phyloP scores from a whole-genome alignment of 306 rosid species.

The Vigna mungo region DNA sequence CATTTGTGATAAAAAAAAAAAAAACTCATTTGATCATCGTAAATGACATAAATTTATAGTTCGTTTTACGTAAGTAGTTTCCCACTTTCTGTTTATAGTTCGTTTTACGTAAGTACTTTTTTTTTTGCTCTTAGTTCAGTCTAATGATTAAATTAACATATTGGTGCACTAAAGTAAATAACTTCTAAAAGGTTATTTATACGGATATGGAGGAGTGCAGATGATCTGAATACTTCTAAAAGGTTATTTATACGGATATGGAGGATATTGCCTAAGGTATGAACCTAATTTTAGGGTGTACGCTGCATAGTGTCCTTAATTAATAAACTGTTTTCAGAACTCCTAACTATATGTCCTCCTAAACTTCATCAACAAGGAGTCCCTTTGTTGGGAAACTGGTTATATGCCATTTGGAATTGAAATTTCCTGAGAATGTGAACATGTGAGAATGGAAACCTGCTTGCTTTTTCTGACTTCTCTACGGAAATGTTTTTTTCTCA shows the following conservation, averaged over 20 bases:
- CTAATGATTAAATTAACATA: not conserved
- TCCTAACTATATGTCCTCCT: not conserved
- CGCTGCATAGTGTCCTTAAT: not conserved
- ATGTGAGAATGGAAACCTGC: slow-evolving; percentile 3
- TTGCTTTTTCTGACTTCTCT: slow-evolving; percentile 3
- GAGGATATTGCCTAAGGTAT: too few species aligned
- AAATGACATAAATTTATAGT: slow-evolving; percentile 17
- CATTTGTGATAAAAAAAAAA: slow-evolving; percentile 13
- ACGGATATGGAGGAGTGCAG: slow-evolving; percentile 27
- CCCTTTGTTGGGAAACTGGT: slow-evolving; percentile 2
- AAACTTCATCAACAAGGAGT: slow-evolving; percentile 30
- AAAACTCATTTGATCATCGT: slow-evolving; percentile 1
- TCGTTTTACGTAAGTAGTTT: slow-evolving; percentile 9
- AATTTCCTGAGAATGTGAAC: not conserved
- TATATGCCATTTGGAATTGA: slow-evolving; percentile 17
- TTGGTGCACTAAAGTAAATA: slow-evolving; percentile 29
- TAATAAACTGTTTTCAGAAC: slow-evolving; percentile 4
- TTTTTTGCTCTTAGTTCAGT: not conserved
- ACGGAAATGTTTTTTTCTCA: slow-evolving; percentile 14
- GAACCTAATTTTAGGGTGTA: not conserved
- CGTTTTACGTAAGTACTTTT: not conserved
- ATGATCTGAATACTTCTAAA: slow-evolving; percentile 6
- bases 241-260: too few species aligned
- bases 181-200: slow-evolving; percentile 10
- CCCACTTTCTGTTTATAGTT: not conserved